Evolutionary conservation across 305 asterid species (phyloP).

Genomic region (Fraxinus baroniana): DNA sequence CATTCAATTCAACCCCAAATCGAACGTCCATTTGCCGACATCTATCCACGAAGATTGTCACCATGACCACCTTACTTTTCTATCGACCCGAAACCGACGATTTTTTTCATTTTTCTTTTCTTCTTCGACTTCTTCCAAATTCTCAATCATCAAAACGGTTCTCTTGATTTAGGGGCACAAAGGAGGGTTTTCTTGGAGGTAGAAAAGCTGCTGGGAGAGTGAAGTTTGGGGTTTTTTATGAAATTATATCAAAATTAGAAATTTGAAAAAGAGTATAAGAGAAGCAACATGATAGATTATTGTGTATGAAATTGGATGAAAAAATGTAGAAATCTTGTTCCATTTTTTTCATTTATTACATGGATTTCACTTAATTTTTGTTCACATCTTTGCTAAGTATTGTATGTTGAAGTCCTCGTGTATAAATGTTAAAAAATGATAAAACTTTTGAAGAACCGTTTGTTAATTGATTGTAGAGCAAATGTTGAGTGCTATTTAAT

Average conservation of each 20-base stretch:
- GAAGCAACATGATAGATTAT: not conserved
- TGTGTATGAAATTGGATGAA: not conserved
- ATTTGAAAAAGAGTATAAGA: too few species aligned
- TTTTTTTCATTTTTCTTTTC: not conserved
- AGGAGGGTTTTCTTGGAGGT: not conserved
- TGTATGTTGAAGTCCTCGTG: not conserved
- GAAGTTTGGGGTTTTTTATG: not conserved
- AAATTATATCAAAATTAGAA: too few species aligned
- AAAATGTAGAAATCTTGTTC: not conserved
- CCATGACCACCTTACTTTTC: not conserved
- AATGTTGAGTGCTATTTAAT: not conserved
- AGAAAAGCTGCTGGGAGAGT: not conserved
- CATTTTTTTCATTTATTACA: not conserved
- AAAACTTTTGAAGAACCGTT: not conserved
- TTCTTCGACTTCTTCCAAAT: not conserved
- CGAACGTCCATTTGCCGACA: not conserved
- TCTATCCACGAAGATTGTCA: not conserved
- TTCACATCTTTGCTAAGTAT: not conserved
- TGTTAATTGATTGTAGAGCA: not conserved
- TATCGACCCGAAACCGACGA: not conserved
- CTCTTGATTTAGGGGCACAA: not conserved
- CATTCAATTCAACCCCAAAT: too few species aligned
- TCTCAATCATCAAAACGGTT: too few species aligned
- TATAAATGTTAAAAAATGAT: too few species aligned
- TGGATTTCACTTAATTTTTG: not conserved